Evolutionary conservation across 768 basidiomycete species (phyloP).

Genomic region (Psilocybe subaeruginosa): DNA sequence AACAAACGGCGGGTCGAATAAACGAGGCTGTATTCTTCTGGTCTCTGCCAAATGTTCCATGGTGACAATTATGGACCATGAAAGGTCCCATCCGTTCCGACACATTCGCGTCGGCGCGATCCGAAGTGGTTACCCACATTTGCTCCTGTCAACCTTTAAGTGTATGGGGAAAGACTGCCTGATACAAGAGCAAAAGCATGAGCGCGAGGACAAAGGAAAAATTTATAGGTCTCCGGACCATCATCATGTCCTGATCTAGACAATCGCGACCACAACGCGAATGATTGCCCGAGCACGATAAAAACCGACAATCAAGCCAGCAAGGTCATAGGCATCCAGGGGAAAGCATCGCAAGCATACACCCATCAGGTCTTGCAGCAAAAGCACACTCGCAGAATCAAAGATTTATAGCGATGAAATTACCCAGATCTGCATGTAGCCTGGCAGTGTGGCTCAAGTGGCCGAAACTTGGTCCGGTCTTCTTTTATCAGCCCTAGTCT

Average conservation of each 20-base stretch:
- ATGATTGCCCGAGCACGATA: background rate
- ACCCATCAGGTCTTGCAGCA: background rate
- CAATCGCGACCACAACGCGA: background rate
- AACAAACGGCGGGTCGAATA: conserved; percentile 19
- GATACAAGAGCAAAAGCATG: conserved; percentile 1
- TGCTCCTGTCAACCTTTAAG: background rate
- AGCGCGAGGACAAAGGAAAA: conserved; percentile 3
- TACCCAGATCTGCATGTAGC: background rate
- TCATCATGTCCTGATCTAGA: background rate
- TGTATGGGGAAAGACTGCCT: conserved; percentile 3
- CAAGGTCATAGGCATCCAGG: background rate
- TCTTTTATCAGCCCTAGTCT: background rate
- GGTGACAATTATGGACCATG: conserved; percentile 17
- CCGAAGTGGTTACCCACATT: background rate
- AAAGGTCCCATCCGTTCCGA: conserved; percentile 6
- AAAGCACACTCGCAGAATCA: background rate
- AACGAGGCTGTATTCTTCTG: conserved; percentile 17
- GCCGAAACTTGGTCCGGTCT: background rate
- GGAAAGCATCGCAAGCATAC: background rate
- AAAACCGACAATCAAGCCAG: background rate
- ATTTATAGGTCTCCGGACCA: conserved; percentile 55
- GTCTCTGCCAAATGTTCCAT: conserved; percentile 22
- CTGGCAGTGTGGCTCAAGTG: background rate
- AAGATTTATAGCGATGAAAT: background rate
- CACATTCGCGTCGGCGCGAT: conserved; percentile 3